Percentiles rank a stretch among this genome's conserved stretches.
phyloP scores from a whole-genome alignment of 2,329 filamentous ascomycete genomes.

The Claviceps spartinae region DNA sequence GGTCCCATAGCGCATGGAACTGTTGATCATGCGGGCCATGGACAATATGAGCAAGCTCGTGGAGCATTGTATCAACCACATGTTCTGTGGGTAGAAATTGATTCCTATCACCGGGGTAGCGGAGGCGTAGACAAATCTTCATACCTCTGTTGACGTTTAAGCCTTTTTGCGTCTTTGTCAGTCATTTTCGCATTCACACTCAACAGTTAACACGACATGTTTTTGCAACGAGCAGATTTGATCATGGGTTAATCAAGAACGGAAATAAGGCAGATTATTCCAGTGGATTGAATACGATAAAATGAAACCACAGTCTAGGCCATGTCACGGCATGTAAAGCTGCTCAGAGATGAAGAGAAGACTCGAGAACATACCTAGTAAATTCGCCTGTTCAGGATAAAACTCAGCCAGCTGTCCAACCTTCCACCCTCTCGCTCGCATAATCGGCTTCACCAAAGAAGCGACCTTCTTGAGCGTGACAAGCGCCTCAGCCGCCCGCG shows the following conservation, averaged over 20 bases:
- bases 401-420: constrained; percentile 75
- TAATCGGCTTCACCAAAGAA: constrained; percentile 86
- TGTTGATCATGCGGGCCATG: constrained; percentile 69
- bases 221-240: no score
- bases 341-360: neutral
- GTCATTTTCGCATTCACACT: neutral
- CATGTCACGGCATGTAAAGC: neutral
- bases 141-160: constrained; percentile 66
- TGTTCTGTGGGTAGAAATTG: constrained; percentile 72
- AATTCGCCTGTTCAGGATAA: constrained; percentile 57
- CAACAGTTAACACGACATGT: neutral
- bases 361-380: constrained; percentile 44
- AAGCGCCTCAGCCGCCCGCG: constrained; percentile 36
- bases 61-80: constrained; percentile 81
- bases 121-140: constrained; percentile 70
- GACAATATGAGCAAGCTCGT: constrained; percentile 83
- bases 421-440: constrained; percentile 73
- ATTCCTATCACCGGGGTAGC: constrained; percentile 57
- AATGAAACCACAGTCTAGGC: neutral
- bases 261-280: neutral
- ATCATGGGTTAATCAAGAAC: no score
- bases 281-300: neutral
- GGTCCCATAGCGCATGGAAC: constrained; percentile 80
- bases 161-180: constrained; percentile 25
- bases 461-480: constrained; percentile 64